These are phyloP conservation scores for Crucihimalaya himalaica DNA, from an alignment of 345 rosid genomes.

Conservation along the genomic window DNA sequence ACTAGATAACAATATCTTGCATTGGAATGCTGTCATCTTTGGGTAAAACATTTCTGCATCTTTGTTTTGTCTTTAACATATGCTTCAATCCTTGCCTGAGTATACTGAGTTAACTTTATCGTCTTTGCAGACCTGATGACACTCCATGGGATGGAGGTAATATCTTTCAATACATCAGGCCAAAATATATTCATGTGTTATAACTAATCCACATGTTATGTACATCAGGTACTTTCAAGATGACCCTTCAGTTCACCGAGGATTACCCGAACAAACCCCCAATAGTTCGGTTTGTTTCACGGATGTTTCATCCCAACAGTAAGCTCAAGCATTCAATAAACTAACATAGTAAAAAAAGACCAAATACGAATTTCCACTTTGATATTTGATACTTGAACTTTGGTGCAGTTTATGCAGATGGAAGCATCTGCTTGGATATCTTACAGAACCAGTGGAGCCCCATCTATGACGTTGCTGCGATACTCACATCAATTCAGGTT, in stretches of 20 bases:
- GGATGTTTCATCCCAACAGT: constrained; percentile 85
- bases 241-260: constrained; percentile 69
- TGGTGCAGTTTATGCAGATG: constrained; percentile 73
- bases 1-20: constrained; percentile 60
- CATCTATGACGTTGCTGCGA: constrained; percentile 72
- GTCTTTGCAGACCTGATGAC: constrained; percentile 70
- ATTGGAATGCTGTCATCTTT: constrained; percentile 63
- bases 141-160: constrained; percentile 91
- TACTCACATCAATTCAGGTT: constrained; percentile 84
- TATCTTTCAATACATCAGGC: not conserved
- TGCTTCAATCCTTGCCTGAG: not conserved
- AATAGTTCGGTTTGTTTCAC: constrained; percentile 67
- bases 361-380: not conserved
- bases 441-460: constrained; percentile 85
- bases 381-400: not conserved
- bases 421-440: constrained; percentile 79
- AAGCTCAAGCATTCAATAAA: constrained; percentile 33
- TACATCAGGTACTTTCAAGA: constrained; percentile 66
- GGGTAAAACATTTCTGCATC: constrained; percentile 37
- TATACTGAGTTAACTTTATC: constrained; percentile 7
- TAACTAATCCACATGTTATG: constrained; percentile 11
- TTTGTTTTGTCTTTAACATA: not conserved
- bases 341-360: not conserved
- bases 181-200: not conserved
- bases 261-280: constrained; percentile 82